phyloP scores from a whole-genome alignment of 2,329 filamentous ascomycete genomes.

The Emericellopsis atlantica region DNA sequence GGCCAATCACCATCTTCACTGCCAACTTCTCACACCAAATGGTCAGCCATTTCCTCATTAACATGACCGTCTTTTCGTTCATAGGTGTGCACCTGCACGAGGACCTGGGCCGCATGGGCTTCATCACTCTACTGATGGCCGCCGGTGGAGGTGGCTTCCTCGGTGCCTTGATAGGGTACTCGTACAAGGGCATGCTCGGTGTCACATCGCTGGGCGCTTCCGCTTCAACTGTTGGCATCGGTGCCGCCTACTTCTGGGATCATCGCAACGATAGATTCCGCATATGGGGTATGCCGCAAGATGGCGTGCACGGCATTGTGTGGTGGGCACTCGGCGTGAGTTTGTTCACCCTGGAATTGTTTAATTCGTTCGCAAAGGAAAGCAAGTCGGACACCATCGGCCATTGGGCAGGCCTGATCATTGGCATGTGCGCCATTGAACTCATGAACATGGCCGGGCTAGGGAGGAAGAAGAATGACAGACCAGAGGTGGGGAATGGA shows the following conservation, averaged over 20 bases:
- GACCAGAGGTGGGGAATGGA: neutral
- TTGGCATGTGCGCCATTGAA: slow-evolving; percentile 29
- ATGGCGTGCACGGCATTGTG: slow-evolving; percentile 40
- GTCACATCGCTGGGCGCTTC: slow-evolving; percentile 53
- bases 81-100: slow-evolving; percentile 57
- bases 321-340: slow-evolving; percentile 38
- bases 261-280: slow-evolving; percentile 43
- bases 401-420: slow-evolving; percentile 37
- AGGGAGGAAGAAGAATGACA: neutral
- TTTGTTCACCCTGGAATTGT: slow-evolving; percentile 31
- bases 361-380: slow-evolving; percentile 25
- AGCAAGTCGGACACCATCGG: slow-evolving; percentile 36
- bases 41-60: slow-evolving; percentile 45
- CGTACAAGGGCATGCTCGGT: slow-evolving; percentile 29
- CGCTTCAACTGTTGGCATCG: slow-evolving; percentile 48
- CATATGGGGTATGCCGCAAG: slow-evolving; percentile 43
- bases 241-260: slow-evolving; percentile 49
- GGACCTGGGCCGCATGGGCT: slow-evolving; percentile 55
- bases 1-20: slow-evolving; percentile 46
- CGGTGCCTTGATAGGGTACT: slow-evolving; percentile 38
- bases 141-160: slow-evolving; percentile 47
- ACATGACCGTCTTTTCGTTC: slow-evolving; percentile 54
- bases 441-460: slow-evolving; percentile 10
- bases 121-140: slow-evolving; percentile 53
- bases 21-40: slow-evolving; percentile 59